A percentile compares a stretch with the other conserved stretches of the same genome.
Conservation (phyloP, 2,329 filamentous ascomycete genomes). For the Verticillium tricorpus region DNA sequence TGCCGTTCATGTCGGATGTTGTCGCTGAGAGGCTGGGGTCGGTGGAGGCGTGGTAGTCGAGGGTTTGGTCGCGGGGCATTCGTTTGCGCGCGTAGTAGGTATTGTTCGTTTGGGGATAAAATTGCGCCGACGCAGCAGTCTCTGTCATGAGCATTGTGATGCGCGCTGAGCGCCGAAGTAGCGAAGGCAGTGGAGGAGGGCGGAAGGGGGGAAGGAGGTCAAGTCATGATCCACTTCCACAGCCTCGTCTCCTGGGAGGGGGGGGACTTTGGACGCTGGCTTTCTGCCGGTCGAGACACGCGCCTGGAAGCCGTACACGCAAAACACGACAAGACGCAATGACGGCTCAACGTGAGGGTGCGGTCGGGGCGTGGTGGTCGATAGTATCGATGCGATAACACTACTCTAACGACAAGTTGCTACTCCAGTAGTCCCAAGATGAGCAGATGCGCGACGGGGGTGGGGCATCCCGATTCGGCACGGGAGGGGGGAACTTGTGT, state of each 20-base stretch:
- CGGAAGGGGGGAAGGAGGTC: conserved; percentile 8
- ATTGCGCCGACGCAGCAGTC: conserved; percentile 39
- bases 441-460: conserved; percentile 12
- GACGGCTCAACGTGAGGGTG: neutral
- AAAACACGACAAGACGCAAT: neutral
- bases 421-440: conserved; percentile 10
- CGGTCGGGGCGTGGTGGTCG: neutral
- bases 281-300: conserved; percentile 1
- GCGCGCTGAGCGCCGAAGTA: conserved; percentile 3
- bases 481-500: neutral
- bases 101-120: conserved; percentile 36
- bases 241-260: neutral
- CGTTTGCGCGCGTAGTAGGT: conserved; percentile 26
- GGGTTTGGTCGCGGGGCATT: conserved; percentile 9
- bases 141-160: conserved; percentile 53
- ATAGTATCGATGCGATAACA: neutral
- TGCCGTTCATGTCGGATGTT: conserved; percentile 50
- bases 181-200: neutral
- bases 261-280: neutral
- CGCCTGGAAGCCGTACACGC: neutral
- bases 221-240: conserved; percentile 12
- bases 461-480: conserved; percentile 8
- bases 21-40: conserved; percentile 12
- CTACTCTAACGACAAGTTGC: conserved; percentile 5
- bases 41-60: conserved; percentile 15